A percentile compares a stretch with the other conserved stretches of the same genome.
Evolutionary conservation across 192 early-diverging fungal species (phyloP).

Genomic region (Rhizophagus sp.): DNA sequence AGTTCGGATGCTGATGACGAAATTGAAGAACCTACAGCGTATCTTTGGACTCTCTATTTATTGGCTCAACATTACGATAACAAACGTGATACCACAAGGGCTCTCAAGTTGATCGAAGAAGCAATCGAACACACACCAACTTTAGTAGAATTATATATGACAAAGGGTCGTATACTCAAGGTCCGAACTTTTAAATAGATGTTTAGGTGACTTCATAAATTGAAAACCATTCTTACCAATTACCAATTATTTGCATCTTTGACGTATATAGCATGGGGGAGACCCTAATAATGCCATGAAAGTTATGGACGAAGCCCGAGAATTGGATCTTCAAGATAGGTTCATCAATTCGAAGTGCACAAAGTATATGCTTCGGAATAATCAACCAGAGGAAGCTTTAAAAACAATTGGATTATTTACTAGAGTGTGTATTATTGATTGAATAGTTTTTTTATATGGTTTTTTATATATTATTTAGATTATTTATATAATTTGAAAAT

Average conservation of each 20-base stretch:
- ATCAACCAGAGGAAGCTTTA: slow-evolving; percentile 82
- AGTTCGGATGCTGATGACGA: slow-evolving; percentile 45
- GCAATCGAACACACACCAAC: slow-evolving; percentile 89
- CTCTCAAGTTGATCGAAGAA: slow-evolving; percentile 75
- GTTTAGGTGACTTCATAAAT: background rate
- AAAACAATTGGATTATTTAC: slow-evolving; percentile 84
- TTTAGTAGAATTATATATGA: slow-evolving; percentile 88
- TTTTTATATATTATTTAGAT: background rate
- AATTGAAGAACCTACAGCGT: slow-evolving; percentile 74
- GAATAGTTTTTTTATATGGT: background rate
- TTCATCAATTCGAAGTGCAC: slow-evolving; percentile 92
- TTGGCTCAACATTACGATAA: slow-evolving; percentile 89
- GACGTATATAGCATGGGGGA: slow-evolving; percentile 68
- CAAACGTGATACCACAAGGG: slow-evolving; percentile 65
- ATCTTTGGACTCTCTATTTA: slow-evolving; percentile 90
- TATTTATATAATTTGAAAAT: background rate
- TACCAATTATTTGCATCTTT: slow-evolving; percentile 23
- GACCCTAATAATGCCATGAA: slow-evolving; percentile 69
- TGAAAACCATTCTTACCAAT: slow-evolving; percentile 15
- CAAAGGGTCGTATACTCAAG: slow-evolving; percentile 93
- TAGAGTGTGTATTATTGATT: slow-evolving; percentile 48
- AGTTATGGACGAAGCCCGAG: slow-evolving; percentile 82
- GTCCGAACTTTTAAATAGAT: slow-evolving; percentile 34
- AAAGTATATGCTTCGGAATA: slow-evolving; percentile 90
- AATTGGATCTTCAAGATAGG: slow-evolving; percentile 91